phyloP scores from a whole-genome alignment of 2,329 filamentous ascomycete genomes.

The Exserohilum rostratum region DNA sequence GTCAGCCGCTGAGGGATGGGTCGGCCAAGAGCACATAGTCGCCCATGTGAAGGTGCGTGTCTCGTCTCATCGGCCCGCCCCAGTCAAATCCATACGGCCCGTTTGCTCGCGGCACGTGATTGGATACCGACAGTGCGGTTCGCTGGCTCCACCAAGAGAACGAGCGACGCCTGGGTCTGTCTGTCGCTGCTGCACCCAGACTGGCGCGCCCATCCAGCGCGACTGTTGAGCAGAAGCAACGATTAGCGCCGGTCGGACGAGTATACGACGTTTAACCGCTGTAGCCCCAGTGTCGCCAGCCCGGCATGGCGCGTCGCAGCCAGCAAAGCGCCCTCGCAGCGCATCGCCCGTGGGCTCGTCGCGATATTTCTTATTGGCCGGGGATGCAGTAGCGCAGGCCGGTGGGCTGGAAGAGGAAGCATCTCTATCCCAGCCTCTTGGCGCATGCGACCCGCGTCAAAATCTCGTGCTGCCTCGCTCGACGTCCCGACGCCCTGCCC shows the following conservation, averaged over 20 bases:
- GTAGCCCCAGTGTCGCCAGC: conserved; percentile 6
- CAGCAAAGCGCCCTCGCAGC: conserved; percentile 9
- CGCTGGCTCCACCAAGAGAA: conserved; percentile 10
- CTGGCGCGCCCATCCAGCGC: too few species aligned
- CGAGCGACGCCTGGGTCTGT: conserved; percentile 9
- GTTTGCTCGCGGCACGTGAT: background rate
- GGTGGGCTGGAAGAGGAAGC: conserved; percentile 17
- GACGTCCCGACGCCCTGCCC: conserved; percentile 6
- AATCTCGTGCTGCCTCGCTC: conserved; percentile 20
- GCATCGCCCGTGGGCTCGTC: conserved; percentile 18
- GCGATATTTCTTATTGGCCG: conserved; percentile 17
- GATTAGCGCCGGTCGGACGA: conserved; percentile 3
- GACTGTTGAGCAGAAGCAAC: conserved; percentile 11
- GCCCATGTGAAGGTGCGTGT: conserved; percentile 2
- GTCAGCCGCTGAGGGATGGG: conserved; percentile 1
- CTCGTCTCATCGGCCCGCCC: conserved; percentile 11
- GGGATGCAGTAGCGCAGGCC: conserved; percentile 22
- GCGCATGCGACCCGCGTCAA: conserved; percentile 21
- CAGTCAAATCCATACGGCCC: conserved; percentile 9
- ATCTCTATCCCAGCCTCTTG: conserved; percentile 17
- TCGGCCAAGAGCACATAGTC: too few species aligned
- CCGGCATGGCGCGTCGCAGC: conserved; percentile 4
- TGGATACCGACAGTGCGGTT: conserved; percentile 4
- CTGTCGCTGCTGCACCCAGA: background rate
- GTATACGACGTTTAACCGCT: conserved; percentile 13